Conservation (phyloP, 306 rosid species). For the Lathyrus tuberosus region DNA sequence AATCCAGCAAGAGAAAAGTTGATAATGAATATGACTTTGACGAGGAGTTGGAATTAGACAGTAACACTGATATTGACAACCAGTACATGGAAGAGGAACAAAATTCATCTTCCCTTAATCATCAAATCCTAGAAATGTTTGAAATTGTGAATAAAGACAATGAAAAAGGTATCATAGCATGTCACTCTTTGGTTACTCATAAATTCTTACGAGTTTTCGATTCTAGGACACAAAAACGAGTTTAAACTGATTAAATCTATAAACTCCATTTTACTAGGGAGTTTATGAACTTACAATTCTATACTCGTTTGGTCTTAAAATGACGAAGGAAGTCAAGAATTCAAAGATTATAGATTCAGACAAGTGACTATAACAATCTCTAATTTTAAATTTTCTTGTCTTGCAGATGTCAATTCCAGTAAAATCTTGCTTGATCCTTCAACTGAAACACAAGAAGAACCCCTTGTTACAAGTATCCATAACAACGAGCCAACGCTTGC, state of each 20-base stretch:
- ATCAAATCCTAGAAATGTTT: constrained; percentile 4
- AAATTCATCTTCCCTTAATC: constrained; percentile 17
- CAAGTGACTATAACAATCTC: background rate
- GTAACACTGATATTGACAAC: constrained; percentile 3
- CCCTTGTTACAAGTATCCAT: constrained; percentile 1
- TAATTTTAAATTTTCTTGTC: constrained; percentile 11
- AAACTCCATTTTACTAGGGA: background rate
- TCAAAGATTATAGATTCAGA: background rate
- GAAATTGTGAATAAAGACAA: background rate
- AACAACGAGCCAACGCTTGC: background rate
- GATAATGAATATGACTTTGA: background rate
- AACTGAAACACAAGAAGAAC: too few species aligned
- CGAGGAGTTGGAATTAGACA: constrained; percentile 16
- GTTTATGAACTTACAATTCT: background rate
- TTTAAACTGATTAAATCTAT: background rate
- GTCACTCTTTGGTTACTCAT: background rate
- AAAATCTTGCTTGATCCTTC: background rate
- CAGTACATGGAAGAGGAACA: constrained; percentile 26
- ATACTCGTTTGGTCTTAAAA: background rate
- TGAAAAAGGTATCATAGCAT: constrained; percentile 12
- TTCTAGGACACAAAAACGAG: background rate
- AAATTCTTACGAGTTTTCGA: background rate
- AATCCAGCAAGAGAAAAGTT: background rate
- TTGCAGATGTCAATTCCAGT: constrained; percentile 29
- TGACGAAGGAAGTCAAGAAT: background rate